Evolutionary conservation across 805 yeast species (phyloP).

Genomic region (Kuraishia hungarica): DNA sequence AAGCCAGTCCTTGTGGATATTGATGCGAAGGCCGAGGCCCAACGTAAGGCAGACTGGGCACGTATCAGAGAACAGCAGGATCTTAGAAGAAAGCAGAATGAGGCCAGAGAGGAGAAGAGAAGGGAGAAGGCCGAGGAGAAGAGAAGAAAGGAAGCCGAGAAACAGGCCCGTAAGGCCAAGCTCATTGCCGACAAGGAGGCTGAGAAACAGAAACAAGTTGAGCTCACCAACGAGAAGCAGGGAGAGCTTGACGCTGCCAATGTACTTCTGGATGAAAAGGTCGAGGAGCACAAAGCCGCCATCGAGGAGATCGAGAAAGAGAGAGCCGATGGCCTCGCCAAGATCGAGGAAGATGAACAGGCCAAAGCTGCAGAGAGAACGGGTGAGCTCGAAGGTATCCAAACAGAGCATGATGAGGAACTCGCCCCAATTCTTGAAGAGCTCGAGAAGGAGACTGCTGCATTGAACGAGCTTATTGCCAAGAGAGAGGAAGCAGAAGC

Average conservation of each 20-base stretch:
- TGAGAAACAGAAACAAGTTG: slow-evolving; percentile 35
- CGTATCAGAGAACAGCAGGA: slow-evolving; percentile 30
- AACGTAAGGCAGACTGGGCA: slow-evolving; percentile 48
- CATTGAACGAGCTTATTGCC: slow-evolving; percentile 39
- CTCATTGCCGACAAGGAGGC: slow-evolving; percentile 40
- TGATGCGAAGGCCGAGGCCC: slow-evolving; percentile 57
- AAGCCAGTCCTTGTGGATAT: slow-evolving; percentile 77
- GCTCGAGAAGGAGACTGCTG: slow-evolving; percentile 37
- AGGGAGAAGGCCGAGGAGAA: slow-evolving; percentile 27
- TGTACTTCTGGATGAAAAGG: slow-evolving; percentile 29
- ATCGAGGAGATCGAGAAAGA: slow-evolving; percentile 31
- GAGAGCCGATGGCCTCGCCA: slow-evolving; percentile 34
- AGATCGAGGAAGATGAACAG: slow-evolving; percentile 32
- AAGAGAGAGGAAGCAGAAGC: slow-evolving; percentile 39
- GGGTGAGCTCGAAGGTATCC: slow-evolving; percentile 35
- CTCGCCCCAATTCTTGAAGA: slow-evolving; percentile 48
- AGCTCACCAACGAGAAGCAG: slow-evolving; percentile 28
- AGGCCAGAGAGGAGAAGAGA: slow-evolving; percentile 26
- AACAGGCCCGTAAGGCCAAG: slow-evolving; percentile 32
- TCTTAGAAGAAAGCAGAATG: slow-evolving; percentile 28
- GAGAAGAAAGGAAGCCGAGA: slow-evolving; percentile 21
- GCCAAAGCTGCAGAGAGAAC: slow-evolving; percentile 35
- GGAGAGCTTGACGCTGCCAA: slow-evolving; percentile 34
- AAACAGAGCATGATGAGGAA: slow-evolving; percentile 43
- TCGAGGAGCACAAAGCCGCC: slow-evolving; percentile 28